phyloP scores from a whole-genome alignment of 208 protist genomes.

The Herpetomonas tarakana region DNA sequence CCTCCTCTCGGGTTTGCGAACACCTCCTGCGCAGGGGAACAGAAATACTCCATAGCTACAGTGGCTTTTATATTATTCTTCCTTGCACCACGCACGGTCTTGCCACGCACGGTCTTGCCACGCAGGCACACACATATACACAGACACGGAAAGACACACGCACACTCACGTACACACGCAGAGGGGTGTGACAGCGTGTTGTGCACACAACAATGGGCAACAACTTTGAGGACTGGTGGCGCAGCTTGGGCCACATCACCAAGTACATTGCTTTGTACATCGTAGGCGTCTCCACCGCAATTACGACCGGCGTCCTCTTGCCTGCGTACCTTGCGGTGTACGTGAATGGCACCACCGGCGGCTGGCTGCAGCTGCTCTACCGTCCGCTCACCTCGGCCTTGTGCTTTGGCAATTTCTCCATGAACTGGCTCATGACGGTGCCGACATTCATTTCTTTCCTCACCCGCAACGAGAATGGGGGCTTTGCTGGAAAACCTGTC shows the following conservation, averaged over 20 bases:
- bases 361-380: constrained; percentile 55
- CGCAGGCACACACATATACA: too few relatives aligned
- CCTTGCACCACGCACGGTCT: too few relatives aligned
- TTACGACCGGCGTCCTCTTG: neutral
- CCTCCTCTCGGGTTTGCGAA: too few relatives aligned
- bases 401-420: constrained; percentile 80
- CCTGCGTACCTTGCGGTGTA: neutral
- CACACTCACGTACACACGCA: too few relatives aligned
- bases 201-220: constrained; percentile 44
- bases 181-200: too few relatives aligned
- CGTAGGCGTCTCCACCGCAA: neutral
- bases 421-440: constrained; percentile 74
- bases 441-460: constrained; percentile 78
- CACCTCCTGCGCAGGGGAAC: too few relatives aligned
- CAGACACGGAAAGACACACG: too few relatives aligned
- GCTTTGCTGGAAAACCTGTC: constrained; percentile 72
- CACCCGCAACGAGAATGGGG: constrained; percentile 69
- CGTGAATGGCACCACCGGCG: constrained; percentile 4
- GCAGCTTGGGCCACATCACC: constrained; percentile 58
- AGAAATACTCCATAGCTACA: too few relatives aligned
- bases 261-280: neutral
- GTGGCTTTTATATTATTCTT: too few relatives aligned
- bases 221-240: constrained; percentile 78
- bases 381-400: constrained; percentile 63
- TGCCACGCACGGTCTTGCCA: too few relatives aligned